A percentile compares a stretch with the other conserved stretches of the same genome.
phyloP scores from a whole-genome alignment of 2,329 filamentous ascomycete species.

The Xylogone sp. region DNA sequence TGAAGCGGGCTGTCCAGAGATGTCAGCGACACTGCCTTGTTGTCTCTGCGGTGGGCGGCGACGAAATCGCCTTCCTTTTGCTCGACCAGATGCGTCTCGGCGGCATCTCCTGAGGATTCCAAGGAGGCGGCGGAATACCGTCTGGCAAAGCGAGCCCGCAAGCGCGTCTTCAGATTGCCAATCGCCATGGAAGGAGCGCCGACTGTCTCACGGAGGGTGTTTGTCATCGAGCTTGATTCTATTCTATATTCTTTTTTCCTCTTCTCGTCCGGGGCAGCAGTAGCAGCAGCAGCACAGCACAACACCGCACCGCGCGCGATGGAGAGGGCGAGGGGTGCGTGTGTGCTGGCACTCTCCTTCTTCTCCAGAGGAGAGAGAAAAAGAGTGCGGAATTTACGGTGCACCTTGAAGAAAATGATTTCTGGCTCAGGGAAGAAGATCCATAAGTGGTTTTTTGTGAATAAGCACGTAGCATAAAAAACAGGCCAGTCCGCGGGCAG shows the following conservation, averaged over 20 bases:
- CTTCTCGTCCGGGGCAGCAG: background rate
- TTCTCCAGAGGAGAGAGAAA: background rate
- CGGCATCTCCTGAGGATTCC: conserved; percentile 4
- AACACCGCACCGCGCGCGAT: too few relatives aligned
- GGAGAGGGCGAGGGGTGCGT: background rate
- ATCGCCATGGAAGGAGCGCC: conserved; percentile 21
- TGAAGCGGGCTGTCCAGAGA: background rate
- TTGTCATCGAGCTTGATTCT: background rate
- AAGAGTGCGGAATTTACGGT: background rate
- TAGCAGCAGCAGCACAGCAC: too few relatives aligned
- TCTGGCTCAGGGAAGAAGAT: background rate
- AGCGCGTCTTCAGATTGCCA: conserved; percentile 18
- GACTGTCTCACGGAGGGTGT: background rate
- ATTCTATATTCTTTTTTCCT: background rate
- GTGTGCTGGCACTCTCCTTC: background rate
- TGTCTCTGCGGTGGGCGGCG: background rate
- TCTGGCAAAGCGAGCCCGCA: conserved; percentile 21
- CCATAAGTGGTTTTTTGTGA: background rate
- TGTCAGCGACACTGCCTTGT: background rate
- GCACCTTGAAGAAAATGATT: background rate
- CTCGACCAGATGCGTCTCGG: background rate
- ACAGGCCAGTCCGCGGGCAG: too few relatives aligned
- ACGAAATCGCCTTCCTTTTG: background rate
- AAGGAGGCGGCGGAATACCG: conserved; percentile 17
- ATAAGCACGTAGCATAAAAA: background rate